Evolutionary conservation across 75 land plant genomes (phyloP).

Genomic region (Pinus taeda): DNA sequence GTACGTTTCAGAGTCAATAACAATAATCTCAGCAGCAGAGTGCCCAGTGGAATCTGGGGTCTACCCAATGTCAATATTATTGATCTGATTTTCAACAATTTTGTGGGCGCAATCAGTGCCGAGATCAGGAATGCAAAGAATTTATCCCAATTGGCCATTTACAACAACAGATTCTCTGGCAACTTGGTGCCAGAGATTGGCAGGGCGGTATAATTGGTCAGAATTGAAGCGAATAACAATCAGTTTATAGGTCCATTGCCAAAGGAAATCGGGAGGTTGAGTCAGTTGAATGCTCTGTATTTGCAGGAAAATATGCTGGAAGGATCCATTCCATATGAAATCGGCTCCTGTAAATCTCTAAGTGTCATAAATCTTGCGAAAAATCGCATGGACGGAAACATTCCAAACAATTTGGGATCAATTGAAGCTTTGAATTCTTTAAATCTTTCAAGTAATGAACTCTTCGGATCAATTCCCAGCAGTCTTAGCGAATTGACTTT

Average conservation of each 20-base stretch:
- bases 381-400: conserved; percentile 51
- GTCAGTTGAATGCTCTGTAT: conserved; percentile 28
- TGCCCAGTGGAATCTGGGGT: conserved; percentile 21
- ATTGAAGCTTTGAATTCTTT: conserved; percentile 45
- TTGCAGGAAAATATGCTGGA: conserved; percentile 51
- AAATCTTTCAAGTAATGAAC: conserved; percentile 59
- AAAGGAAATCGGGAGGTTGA: conserved; percentile 32
- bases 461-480: conserved; percentile 67
- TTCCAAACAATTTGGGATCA: conserved; percentile 57
- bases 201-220: conserved; percentile 18
- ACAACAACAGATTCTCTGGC: conserved; percentile 53
- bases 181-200: conserved; percentile 48
- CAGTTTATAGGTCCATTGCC: conserved; percentile 55
- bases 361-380: conserved; percentile 37
- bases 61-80: conserved; percentile 16
- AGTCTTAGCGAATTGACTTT: conserved; percentile 46
- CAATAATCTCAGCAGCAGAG: conserved; percentile 25
- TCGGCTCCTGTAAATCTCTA: conserved; percentile 37
- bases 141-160: conserved; percentile 24
- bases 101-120: conserved; percentile 56
- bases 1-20: conserved; percentile 13
- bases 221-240: conserved; percentile 38
- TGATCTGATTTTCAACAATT: conserved; percentile 45
- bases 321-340: conserved; percentile 53
- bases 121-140: conserved; percentile 38